Base-by-base conservation (phyloP, 805 yeast genomes). In the Metschnikowia proteae region DNA sequence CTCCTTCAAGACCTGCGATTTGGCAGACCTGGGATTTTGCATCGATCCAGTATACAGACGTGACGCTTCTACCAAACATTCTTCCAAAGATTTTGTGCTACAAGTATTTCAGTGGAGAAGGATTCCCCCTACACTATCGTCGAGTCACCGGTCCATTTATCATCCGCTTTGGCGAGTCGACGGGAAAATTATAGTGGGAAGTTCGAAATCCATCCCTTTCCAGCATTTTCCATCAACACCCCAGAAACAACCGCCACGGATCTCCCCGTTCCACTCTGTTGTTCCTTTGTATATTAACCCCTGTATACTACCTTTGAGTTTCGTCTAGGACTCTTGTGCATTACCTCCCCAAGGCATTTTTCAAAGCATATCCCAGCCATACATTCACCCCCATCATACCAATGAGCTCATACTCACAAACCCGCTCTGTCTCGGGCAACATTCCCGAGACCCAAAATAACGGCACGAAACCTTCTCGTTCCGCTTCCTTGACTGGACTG, bases 401-500 rank as follows among this genome's bases (percentile, higher is more conserved):
- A 46, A 51, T 49, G 53, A 50, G 57, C 49, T 37, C 60, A 39
- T 53, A 58, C 48, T 49, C 62, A 39, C 62, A 54, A 33, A 44
- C 62, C 4, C 60, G 62, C 11, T 58, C 64, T 11, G 58, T 62
- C 17, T 60, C 66, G 23, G 49, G 43, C 35, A 30, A 35, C 27
- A 44, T 56, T 8, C 55, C 60, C 22, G 35, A 47, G 5, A 22
- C 55, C n/a, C n/a, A 44, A 8, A 26, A 10, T 13, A 38, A 43
- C 28, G 32, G 49, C 49, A 23, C 45, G 27, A 25, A 47, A 17
- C 45, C 52, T 4, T 34, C 43, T 17, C 52, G 64, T 13, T 57
- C 63, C 2, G 52, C 65, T 11, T 60, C 66, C 5, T 54, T 58
- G 33, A 66, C 65, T 28, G 59, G 65, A 8, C 28, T 36, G 27